Evolutionary conservation across 2,329 filamentous ascomycete species (phyloP).

Genomic region (Curvularia verruculosa): DNA sequence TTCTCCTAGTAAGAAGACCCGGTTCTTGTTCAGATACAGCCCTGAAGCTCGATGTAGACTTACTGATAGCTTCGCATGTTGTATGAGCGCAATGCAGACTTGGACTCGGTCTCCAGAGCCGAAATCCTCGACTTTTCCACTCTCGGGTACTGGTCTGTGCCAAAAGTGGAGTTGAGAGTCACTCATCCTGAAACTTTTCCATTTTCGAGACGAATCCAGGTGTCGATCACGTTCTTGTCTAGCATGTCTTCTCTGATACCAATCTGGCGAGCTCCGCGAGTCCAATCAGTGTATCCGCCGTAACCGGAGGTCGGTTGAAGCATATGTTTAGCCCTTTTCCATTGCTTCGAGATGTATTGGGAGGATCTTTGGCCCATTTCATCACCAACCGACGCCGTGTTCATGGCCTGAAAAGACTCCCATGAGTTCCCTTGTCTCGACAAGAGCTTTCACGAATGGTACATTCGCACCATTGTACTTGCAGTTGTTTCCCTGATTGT

Average conservation of each 20-base stretch:
- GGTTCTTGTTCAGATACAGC: neutral
- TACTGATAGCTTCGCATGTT: neutral
- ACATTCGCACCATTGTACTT: constrained; percentile 58
- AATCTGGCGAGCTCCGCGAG: constrained; percentile 65
- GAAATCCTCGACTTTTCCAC: constrained; percentile 19
- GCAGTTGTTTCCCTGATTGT: constrained; percentile 24
- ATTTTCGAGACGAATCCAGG: constrained; percentile 67
- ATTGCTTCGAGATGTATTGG: constrained; percentile 38
- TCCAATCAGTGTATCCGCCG: constrained; percentile 70
- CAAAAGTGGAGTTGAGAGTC: constrained; percentile 65
- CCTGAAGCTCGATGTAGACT: no score
- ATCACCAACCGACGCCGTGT: constrained; percentile 56
- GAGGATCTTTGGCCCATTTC: constrained; percentile 46
- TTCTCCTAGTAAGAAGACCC: neutral
- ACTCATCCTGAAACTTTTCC: constrained; percentile 60
- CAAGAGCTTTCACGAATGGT: constrained; percentile 68
- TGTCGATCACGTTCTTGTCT: constrained; percentile 55
- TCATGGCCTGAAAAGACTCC: constrained; percentile 69
- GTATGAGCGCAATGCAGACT: neutral
- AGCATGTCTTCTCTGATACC: constrained; percentile 55
- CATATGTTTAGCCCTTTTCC: constrained; percentile 59
- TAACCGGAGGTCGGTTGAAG: constrained; percentile 70
- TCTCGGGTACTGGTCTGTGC: constrained; percentile 59
- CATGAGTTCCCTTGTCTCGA: constrained; percentile 57
- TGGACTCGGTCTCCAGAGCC: constrained; percentile 8